These are phyloP conservation scores for Lindgomyces ingoldianus DNA, from an alignment of 495 filamentous ascomycete genomes.

Conservation along the genomic window DNA sequence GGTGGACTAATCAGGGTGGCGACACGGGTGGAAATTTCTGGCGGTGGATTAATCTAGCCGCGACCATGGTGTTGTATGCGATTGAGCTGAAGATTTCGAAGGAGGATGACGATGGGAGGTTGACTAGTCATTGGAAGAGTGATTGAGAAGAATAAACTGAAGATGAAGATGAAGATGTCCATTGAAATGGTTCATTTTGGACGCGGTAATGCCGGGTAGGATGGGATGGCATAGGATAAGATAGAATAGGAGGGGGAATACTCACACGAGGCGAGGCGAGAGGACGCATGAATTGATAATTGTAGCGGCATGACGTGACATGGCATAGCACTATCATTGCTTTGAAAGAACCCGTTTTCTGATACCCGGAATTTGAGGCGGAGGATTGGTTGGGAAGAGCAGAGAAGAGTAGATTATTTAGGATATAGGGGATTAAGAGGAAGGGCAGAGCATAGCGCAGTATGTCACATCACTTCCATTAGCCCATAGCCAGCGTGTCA, in stretches of 20 bases:
- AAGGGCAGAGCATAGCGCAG: too few relatives aligned
- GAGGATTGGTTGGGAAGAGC: not conserved
- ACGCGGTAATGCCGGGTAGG: too few relatives aligned
- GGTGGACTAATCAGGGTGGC: conserved; percentile 79
- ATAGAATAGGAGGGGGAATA: not conserved
- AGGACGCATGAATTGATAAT: not conserved
- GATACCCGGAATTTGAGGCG: conserved; percentile 26
- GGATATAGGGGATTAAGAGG: too few relatives aligned
- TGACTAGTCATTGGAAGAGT: conserved; percentile 85
- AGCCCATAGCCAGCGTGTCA: too few relatives aligned
- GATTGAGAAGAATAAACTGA: conserved; percentile 55
- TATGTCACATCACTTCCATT: too few relatives aligned
- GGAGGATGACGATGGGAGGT: conserved; percentile 67
- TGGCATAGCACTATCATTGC: not conserved
- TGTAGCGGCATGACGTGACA: not conserved
- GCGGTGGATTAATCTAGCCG: conserved; percentile 88
- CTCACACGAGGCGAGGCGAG: not conserved
- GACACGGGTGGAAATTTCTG: conserved; percentile 81
- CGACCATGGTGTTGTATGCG: conserved; percentile 85
- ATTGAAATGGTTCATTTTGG: too few relatives aligned
- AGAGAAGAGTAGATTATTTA: not conserved
- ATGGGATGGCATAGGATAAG: not conserved
- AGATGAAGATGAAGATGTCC: too few relatives aligned
- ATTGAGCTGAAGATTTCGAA: conserved; percentile 83
- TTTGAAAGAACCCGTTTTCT: conserved; percentile 6